A percentile compares a stretch with the other conserved stretches of the same genome.
Evolutionary conservation across 1,139 yeast species (phyloP).

Genomic region (Yamadazyma spencermartinsiae): DNA sequence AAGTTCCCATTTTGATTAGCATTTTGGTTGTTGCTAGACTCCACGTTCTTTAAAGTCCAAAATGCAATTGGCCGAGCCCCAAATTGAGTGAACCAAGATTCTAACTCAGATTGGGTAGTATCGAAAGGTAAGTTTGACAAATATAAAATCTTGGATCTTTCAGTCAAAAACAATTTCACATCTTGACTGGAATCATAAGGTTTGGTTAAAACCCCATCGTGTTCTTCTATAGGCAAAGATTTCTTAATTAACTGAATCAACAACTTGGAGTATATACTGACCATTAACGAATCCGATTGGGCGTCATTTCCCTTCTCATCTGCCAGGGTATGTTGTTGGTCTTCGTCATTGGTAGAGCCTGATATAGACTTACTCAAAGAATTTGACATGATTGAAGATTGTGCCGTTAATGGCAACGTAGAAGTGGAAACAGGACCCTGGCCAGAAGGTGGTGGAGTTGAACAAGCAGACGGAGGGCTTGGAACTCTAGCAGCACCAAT

Average conservation of each 20-base stretch:
- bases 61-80: constrained; percentile 87
- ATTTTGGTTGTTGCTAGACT: constrained; percentile 21
- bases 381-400: background rate
- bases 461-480: constrained; percentile 4
- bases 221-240: constrained; percentile 54
- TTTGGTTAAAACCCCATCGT: constrained; percentile 57
- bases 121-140: constrained; percentile 78
- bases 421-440: constrained; percentile 7
- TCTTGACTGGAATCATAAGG: constrained; percentile 81
- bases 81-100: constrained; percentile 86
- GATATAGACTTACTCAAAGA: background rate
- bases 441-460: constrained; percentile 10
- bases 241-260: constrained; percentile 53
- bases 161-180: constrained; percentile 63
- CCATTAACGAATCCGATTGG: constrained; percentile 2
- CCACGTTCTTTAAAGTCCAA: constrained; percentile 76
- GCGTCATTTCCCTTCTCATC: no score
- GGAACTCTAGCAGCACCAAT: constrained; percentile 12
- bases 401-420: constrained; percentile 4
- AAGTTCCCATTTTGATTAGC: constrained; percentile 6
- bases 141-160: constrained; percentile 76
- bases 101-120: constrained; percentile 87
- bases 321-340: background rate
- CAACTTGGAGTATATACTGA: constrained; percentile 36
- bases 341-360: background rate